These are phyloP conservation scores for Fusarium lyarnte DNA, from an alignment of 2,329 filamentous ascomycete species.

Conservation along the genomic window DNA sequence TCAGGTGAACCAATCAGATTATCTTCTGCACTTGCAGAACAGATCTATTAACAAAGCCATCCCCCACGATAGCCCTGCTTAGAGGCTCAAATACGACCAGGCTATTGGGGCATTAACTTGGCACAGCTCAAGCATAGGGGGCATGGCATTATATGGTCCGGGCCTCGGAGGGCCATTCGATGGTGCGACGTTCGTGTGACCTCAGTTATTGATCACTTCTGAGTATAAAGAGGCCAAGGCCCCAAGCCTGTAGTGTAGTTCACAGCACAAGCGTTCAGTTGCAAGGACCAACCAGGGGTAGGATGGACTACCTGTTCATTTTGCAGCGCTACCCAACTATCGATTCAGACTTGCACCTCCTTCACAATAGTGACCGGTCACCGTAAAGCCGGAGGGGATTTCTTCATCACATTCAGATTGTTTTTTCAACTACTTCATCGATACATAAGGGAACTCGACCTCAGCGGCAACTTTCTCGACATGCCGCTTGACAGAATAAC, in stretches of 20 bases:
- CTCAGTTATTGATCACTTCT: not conserved
- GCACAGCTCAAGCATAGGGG: constrained; percentile 1
- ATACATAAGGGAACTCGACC: constrained; percentile 36
- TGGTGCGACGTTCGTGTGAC: constrained; percentile 25
- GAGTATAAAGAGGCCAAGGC: constrained; percentile 14
- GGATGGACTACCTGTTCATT: constrained; percentile 7
- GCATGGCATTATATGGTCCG: constrained; percentile 10
- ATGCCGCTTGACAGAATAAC: constrained; percentile 34
- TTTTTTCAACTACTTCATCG: constrained; percentile 31
- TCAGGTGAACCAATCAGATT: constrained; percentile 29
- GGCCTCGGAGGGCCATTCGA: constrained; percentile 2
- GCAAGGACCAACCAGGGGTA: not conserved
- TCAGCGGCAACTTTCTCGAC: constrained; percentile 16
- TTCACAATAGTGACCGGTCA: not conserved
- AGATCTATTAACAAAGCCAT: constrained; percentile 25
- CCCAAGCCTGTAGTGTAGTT: not conserved
- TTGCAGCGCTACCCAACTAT: constrained; percentile 27
- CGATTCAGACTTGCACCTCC: not conserved
- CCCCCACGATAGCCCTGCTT: constrained; percentile 23
- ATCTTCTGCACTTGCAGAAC: not conserved
- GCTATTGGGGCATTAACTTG: constrained; percentile 14
- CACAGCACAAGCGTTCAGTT: not conserved
- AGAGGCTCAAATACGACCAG: not conserved
- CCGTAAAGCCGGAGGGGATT: not conserved
- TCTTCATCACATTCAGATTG: constrained; percentile 16